Conservation (phyloP, 1,284 basidiomycete species). For the Sporisorium reilianum region DNA sequence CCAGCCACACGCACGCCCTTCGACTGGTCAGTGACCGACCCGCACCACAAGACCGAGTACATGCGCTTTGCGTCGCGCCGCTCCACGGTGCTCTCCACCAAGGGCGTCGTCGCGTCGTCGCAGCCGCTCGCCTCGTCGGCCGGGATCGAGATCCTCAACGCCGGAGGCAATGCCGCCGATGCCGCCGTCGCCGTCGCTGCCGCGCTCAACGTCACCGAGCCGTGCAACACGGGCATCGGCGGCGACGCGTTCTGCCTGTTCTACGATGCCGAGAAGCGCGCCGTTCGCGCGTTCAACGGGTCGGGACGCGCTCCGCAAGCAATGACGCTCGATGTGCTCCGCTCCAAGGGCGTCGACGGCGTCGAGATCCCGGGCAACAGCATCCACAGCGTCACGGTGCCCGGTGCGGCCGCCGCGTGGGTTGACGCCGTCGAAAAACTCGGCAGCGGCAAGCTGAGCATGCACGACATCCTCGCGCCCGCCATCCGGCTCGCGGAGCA, state of each 20-base stretch:
- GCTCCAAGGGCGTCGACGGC: conserved; percentile 78
- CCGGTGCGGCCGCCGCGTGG: conserved; percentile 93
- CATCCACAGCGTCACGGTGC: conserved; percentile 90
- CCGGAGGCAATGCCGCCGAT: conserved; percentile 86
- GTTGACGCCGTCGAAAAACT: conserved; percentile 85
- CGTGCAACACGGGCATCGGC: conserved; percentile 71
- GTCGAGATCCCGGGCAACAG: conserved; percentile 69
- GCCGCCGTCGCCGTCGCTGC: conserved; percentile 79
- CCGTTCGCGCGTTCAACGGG: conserved; percentile 85
- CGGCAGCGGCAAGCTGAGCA: conserved; percentile 82
- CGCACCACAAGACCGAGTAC: conserved; percentile 38
- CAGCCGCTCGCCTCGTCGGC: conserved; percentile 90
- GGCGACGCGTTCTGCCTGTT: conserved; percentile 92
- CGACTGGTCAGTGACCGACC: conserved; percentile 45
- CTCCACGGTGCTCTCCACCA: conserved; percentile 72
- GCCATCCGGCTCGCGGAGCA: conserved; percentile 68
- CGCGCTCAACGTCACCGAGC: conserved; percentile 79
- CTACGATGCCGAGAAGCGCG: conserved; percentile 83
- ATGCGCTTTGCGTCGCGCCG: conserved; percentile 57
- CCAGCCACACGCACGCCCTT: conserved; percentile 26
- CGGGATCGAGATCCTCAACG: conserved; percentile 86
- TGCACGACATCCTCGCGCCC: conserved; percentile 87
- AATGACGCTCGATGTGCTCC: conserved; percentile 80
- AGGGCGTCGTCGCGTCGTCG: conserved; percentile 87
- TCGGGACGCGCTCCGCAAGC: conserved; percentile 81